Evolutionary conservation across 768 basidiomycete genomes (phyloP).

Genomic region (Termitomyces heimii): DNA sequence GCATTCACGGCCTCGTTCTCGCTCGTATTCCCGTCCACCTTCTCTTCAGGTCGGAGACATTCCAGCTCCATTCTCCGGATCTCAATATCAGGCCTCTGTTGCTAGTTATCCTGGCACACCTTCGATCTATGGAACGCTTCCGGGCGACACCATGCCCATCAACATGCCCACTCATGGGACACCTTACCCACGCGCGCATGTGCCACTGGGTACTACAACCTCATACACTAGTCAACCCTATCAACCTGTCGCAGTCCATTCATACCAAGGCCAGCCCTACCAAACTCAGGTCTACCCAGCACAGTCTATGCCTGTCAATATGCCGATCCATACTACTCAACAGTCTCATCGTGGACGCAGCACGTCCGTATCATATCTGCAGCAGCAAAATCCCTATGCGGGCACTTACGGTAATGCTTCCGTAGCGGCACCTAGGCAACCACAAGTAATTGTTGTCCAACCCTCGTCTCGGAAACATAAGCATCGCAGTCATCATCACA

Average conservation of each 20-base stretch:
- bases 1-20: slow-evolving; percentile 30
- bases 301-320: slow-evolving; percentile 14
- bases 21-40: slow-evolving; percentile 30
- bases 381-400: slow-evolving; percentile 17
- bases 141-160: slow-evolving; percentile 14
- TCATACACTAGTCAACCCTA: slow-evolving; percentile 18
- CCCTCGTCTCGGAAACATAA: slow-evolving; percentile 19
- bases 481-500: slow-evolving; percentile 18
- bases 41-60: slow-evolving; percentile 15
- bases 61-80: slow-evolving; percentile 5
- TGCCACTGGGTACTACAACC: slow-evolving; percentile 17
- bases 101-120: slow-evolving; percentile 7
- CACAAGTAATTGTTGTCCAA: slow-evolving; percentile 25
- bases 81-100: slow-evolving; percentile 8
- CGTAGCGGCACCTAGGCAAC: slow-evolving; percentile 12
- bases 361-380: slow-evolving; percentile 30
- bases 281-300: neutral
- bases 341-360: slow-evolving; percentile 21
- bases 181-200: slow-evolving; percentile 16
- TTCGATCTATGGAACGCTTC: slow-evolving; percentile 19
- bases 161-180: slow-evolving; percentile 18
- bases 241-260: neutral
- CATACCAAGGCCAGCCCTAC: slow-evolving; percentile 1
- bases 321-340: slow-evolving; percentile 20
- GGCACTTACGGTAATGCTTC: slow-evolving; percentile 14